Evolutionary conservation across 352 stramenopile species (phyloP).

Genomic region (Peronospora belbahrii): DNA sequence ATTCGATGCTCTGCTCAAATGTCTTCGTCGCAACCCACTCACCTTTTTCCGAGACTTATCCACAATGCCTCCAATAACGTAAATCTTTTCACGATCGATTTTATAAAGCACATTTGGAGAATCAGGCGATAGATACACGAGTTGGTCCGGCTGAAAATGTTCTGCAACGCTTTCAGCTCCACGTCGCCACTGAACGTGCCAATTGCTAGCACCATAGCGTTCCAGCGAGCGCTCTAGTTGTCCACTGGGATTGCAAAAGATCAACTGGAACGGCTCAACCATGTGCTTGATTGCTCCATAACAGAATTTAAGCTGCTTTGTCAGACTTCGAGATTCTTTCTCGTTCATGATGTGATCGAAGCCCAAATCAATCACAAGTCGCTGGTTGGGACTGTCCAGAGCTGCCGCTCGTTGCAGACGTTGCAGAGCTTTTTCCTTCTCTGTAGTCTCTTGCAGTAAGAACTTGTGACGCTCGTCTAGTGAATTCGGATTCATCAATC

Average conservation of each 20-base stretch:
- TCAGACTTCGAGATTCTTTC: constrained; percentile 65
- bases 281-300: constrained; percentile 64
- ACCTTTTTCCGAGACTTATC: constrained; percentile 73
- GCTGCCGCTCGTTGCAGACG: constrained; percentile 26
- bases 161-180: constrained; percentile 23
- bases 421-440: constrained; percentile 26
- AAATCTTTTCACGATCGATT: constrained; percentile 59
- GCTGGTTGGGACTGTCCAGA: constrained; percentile 22
- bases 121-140: constrained; percentile 75
- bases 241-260: constrained; percentile 49
- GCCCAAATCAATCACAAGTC: constrained; percentile 54
- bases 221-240: constrained; percentile 39
- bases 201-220: constrained; percentile 56
- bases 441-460: constrained; percentile 31
- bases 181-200: constrained; percentile 51
- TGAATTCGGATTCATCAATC: constrained; percentile 1
- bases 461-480: constrained; percentile 47
- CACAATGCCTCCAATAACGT: constrained; percentile 77
- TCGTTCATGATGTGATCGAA: constrained; percentile 82
- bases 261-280: constrained; percentile 53
- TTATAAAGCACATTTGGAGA: constrained; percentile 51
- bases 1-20: background rate
- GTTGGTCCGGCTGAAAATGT: constrained; percentile 26
- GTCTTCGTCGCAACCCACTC: background rate
- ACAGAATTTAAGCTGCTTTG: constrained; percentile 71